A percentile compares a stretch with the other conserved stretches of the same genome.
Evolutionary conservation across 2,329 filamentous ascomycete genomes (phyloP).

Genomic region (Furcasterigmium furcatum): DNA sequence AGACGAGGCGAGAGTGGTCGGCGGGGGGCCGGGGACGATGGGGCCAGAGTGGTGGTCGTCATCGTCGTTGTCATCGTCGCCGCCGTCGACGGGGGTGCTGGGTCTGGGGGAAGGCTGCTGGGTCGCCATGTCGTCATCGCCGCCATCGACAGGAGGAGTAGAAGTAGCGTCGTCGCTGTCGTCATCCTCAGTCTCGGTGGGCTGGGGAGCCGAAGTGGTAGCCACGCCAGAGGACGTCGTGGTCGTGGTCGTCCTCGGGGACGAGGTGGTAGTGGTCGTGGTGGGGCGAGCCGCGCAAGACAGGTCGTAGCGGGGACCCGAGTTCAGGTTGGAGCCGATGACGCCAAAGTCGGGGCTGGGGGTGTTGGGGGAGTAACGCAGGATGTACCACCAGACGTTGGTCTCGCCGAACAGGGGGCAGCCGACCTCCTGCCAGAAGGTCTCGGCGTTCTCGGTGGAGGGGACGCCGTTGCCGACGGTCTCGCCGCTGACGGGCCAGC

Average conservation of each 20-base stretch:
- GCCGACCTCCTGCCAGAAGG: conserved; percentile 77
- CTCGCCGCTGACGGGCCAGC: conserved; percentile 75
- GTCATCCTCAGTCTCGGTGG: conserved; percentile 15
- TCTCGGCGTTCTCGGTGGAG: conserved; percentile 64
- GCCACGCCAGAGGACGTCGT: conserved; percentile 15
- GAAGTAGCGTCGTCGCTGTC: conserved; percentile 6
- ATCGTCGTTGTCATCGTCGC: too few species aligned
- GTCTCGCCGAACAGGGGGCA: conserved; percentile 65
- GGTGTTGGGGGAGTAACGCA: conserved; percentile 61
- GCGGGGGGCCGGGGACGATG: background rate
- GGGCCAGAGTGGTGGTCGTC: background rate
- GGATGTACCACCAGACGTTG: conserved; percentile 75
- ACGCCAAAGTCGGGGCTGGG: conserved; percentile 71
- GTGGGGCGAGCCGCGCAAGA: conserved; percentile 40
- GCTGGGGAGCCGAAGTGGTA: conserved; percentile 15
- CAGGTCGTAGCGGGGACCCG: conserved; percentile 60
- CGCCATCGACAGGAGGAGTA: conserved; percentile 1
- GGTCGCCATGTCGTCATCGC: background rate
- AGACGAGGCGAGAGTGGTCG: background rate
- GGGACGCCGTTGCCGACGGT: conserved; percentile 60
- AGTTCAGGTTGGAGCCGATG: conserved; percentile 49
- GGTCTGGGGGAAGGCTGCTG: background rate
- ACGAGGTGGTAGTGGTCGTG: conserved; percentile 9
- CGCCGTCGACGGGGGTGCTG: background rate
- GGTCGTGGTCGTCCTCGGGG: conserved; percentile 8